These are phyloP conservation scores for Saccharomycopsis synnaedendra DNA, from an alignment of 805 yeast genomes.

Conservation along the genomic window DNA sequence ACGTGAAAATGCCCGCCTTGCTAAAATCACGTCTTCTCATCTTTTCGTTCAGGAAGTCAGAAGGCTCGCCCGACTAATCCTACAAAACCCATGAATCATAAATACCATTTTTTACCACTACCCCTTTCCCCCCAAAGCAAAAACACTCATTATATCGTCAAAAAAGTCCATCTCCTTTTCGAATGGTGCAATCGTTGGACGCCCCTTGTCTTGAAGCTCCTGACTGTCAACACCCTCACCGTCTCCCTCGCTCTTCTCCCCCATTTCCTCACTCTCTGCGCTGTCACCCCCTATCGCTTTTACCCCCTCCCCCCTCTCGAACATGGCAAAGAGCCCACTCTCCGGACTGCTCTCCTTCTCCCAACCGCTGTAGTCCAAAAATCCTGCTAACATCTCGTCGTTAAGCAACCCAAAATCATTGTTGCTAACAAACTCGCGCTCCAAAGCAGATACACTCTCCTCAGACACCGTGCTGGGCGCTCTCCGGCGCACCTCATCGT, in stretches of 20 bases:
- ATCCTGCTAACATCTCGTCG: constrained; percentile 6
- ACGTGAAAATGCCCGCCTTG: no score
- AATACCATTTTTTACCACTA: no score
- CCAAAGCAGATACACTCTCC: neutral
- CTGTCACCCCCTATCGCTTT: no score
- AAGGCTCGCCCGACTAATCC: no score
- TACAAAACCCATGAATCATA: no score
- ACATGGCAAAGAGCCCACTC: neutral
- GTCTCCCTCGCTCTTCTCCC: no score
- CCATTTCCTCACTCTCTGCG: no score
- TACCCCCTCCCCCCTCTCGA: no score
- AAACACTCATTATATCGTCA: constrained; percentile 19
- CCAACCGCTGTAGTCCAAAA: constrained; percentile 7
- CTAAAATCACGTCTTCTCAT: no score
- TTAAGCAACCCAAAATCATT: constrained; percentile 3
- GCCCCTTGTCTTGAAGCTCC: no score
- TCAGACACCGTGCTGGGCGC: neutral
- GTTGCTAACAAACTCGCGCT: constrained; percentile 3
- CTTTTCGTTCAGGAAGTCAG: no score
- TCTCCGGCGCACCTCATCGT: neutral
- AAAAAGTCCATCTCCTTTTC: constrained; percentile 6
- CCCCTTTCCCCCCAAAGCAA: neutral
- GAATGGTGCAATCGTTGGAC: neutral
- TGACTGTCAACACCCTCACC: no score
- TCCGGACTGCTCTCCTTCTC: neutral